Evolutionary conservation across 176 grass and related monocot species (phyloP), one percentile per base, ranked within the genome.

Genomic region (Miscanthus lutarioriparius): DNA sequence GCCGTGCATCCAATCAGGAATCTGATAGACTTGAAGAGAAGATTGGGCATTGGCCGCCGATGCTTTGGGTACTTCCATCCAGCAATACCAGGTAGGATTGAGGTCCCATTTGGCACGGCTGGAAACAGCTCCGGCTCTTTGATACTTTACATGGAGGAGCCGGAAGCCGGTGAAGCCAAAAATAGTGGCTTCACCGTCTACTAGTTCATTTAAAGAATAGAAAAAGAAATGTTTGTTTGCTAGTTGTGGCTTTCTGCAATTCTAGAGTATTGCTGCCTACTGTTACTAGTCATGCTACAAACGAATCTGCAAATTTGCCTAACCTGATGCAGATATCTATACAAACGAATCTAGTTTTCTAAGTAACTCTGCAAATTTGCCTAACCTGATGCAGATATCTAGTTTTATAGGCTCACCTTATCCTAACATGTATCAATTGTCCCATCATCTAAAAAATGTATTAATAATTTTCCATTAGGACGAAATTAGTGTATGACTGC

Each of bases 41-140:
- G 95, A 59, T 72, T 98, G 76, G 91, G 96, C 70, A 77, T 93
- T 16, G 91, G 93, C 32, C 92, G 96, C 8, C 93, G 91, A 70
- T 98, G 92, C 89, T 98, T 95, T 82, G 96, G 96, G 41, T 98
- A 98, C 82, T 93, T 98, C 71, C 96, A 98, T 89, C 96, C 92
- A 56, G 96, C 91, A 77, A 95, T 95, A 83, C 92, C 96, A 90
- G 96, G 96, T 98, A 76, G 61, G 75, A 26, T 64, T 15, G 13
- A 61, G 30, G 17, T 12, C 8, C n/a, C 58, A 61, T 61, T 61
- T 61, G 58, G n/a, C 58, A 61, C 3, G 22, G 10, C 8, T 61
- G 58, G n/a, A 61, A 1, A 26, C 58, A 0, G n/a, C 3, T 61
- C 58, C 3, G 0, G 56, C 56, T 59, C 54, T 58, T n/a, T 58